These are phyloP conservation scores for Pseudogymnoascus sp. DNA, from an alignment of 2,329 filamentous ascomycete species.

Conservation along the genomic window DNA sequence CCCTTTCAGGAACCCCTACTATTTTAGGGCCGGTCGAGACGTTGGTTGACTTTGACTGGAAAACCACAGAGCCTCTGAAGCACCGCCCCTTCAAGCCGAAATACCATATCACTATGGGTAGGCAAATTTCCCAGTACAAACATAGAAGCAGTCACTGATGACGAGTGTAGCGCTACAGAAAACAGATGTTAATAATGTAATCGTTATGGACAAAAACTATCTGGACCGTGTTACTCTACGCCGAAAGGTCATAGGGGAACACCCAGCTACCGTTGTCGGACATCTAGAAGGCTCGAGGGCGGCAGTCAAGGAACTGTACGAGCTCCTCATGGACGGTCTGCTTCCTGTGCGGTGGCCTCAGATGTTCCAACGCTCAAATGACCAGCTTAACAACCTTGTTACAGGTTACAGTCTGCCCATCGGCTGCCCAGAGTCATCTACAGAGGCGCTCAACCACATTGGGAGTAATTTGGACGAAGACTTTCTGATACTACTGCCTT, in stretches of 20 bases:
- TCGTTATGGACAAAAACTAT: constrained; percentile 54
- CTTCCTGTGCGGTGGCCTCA: constrained; percentile 48
- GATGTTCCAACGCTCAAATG: constrained; percentile 35
- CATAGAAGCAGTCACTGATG: neutral
- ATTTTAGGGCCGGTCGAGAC: constrained; percentile 22
- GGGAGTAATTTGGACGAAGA: constrained; percentile 50
- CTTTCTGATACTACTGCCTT: constrained; percentile 49
- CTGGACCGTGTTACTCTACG: constrained; percentile 42
- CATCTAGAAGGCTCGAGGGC: constrained; percentile 29
- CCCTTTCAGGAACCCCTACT: neutral
- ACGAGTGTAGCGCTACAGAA: constrained; percentile 41
- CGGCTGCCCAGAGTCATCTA: constrained; percentile 25
- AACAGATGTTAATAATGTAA: constrained; percentile 43
- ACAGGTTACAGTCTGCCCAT: constrained; percentile 37
- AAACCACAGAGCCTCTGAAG: constrained; percentile 41
- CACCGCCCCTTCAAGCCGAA: constrained; percentile 51
- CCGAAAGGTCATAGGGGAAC: constrained; percentile 35
- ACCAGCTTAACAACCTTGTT: constrained; percentile 33
- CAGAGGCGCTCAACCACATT: constrained; percentile 38
- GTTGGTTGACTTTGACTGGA: constrained; percentile 42
- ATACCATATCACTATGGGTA: constrained; percentile 58
- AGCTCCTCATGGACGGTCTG: constrained; percentile 44
- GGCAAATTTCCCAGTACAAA: constrained; percentile 10
- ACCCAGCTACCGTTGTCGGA: constrained; percentile 34
- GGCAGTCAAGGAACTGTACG: constrained; percentile 49